A percentile compares a stretch with the other conserved stretches of the same genome.
phyloP scores from a whole-genome alignment of 768 basidiomycete species.

The Kwoniella shandongensis region DNA sequence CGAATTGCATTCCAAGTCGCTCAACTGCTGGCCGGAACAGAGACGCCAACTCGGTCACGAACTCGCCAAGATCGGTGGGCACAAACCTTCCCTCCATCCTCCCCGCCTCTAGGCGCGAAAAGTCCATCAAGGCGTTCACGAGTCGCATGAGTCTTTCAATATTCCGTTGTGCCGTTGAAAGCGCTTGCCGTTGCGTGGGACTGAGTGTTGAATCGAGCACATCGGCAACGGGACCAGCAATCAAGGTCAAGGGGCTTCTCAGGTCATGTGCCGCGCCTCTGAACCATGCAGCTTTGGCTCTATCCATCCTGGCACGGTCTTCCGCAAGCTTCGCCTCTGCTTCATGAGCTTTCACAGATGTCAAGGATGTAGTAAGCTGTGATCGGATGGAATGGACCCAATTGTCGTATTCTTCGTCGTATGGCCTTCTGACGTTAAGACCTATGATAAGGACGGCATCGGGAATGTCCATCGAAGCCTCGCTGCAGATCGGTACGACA shows the following conservation, averaged over 20 bases:
- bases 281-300: slow-evolving; percentile 48
- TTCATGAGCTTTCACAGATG: slow-evolving; percentile 36
- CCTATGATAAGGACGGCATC: slow-evolving; percentile 47
- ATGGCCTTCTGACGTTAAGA: slow-evolving; percentile 43
- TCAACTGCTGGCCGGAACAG: slow-evolving; percentile 55
- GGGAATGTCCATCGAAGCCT: slow-evolving; percentile 37
- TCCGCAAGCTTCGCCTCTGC: slow-evolving; percentile 26
- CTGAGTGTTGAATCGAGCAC: slow-evolving; percentile 28
- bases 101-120: slow-evolving; percentile 54
- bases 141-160: slow-evolving; percentile 52
- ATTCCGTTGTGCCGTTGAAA: slow-evolving; percentile 49
- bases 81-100: slow-evolving; percentile 42
- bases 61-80: slow-evolving; percentile 49
- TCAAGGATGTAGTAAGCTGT: slow-evolving; percentile 33
- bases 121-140: slow-evolving; percentile 56
- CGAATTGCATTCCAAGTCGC: slow-evolving; percentile 33
- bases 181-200: slow-evolving; percentile 16
- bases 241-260: slow-evolving; percentile 43
- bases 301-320: slow-evolving; percentile 37
- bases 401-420: slow-evolving; percentile 42
- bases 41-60: slow-evolving; percentile 50
- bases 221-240: slow-evolving; percentile 46
- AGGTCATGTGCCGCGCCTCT: slow-evolving; percentile 49
- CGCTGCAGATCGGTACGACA: slow-evolving; percentile 46
- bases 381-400: slow-evolving; percentile 43